These are phyloP conservation scores for Aspergillus awamori DNA, from an alignment of 2,329 filamentous ascomycete genomes.

Conservation along the genomic window DNA sequence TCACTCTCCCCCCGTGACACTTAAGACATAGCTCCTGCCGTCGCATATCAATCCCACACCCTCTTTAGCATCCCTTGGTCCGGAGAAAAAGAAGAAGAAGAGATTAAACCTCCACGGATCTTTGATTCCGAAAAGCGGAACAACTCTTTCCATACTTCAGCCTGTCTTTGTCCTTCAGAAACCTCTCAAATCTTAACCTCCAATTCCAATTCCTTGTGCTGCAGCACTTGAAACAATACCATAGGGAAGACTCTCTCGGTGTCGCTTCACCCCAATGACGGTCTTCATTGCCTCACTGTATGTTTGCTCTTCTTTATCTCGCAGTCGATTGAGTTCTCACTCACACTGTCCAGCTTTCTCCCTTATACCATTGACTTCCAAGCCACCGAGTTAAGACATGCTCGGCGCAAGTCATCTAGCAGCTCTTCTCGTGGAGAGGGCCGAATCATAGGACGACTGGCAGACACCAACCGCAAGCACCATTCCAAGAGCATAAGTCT, in stretches of 20 bases:
- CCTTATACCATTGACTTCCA: constrained; percentile 43
- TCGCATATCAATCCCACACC: constrained; percentile 8
- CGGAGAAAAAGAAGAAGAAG: background rate
- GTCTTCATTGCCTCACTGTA: constrained; percentile 42
- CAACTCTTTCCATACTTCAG: constrained; percentile 1
- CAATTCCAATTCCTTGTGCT: background rate
- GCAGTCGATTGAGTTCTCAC: background rate
- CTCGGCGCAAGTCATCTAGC: constrained; percentile 27
- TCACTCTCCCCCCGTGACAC: constrained; percentile 12
- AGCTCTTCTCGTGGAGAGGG: constrained; percentile 28
- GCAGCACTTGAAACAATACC: background rate
- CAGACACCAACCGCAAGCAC: constrained; percentile 23
- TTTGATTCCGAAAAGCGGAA: background rate
- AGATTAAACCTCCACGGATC: background rate
- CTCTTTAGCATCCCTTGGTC: constrained; percentile 13
- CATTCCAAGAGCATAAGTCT: constrained; percentile 26
- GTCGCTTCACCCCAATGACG: constrained; percentile 29
- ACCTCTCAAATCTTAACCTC: too few relatives aligned
- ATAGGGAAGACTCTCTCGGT: background rate
- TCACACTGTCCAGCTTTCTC: constrained; percentile 32
- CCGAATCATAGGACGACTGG: constrained; percentile 28
- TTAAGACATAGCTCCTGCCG: constrained; percentile 12
- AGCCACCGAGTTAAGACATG: constrained; percentile 24
- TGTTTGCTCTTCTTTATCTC: constrained; percentile 12
- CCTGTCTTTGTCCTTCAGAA: background rate